These are phyloP conservation scores for Cetraspora pellucida DNA, from an alignment of 192 early-diverging fungal species.

Conservation along the genomic window DNA sequence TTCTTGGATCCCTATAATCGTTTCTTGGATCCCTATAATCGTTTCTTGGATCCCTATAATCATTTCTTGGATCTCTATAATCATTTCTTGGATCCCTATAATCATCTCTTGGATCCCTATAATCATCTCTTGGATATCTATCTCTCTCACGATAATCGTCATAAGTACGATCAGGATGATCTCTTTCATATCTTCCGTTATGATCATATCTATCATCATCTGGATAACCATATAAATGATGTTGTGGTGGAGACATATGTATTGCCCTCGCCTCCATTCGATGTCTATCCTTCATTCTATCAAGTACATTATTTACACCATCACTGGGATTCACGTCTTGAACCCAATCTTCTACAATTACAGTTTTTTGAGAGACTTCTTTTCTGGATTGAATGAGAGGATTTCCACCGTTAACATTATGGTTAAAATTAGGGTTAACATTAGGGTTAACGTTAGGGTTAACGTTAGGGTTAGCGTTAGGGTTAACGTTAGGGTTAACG, in stretches of 20 bases:
- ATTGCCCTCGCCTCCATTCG: constrained; percentile 10
- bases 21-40: not conserved
- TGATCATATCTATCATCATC: constrained; percentile 24
- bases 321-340: constrained; percentile 21
- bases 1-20: not conserved
- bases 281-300: constrained; percentile 33
- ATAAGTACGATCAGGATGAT: not conserved
- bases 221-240: not conserved
- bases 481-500: not conserved
- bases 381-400: not conserved
- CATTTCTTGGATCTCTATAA: not conserved
- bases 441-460: not conserved
- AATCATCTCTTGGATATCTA: not conserved
- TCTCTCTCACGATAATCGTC: not conserved
- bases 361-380: constrained; percentile 19
- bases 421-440: too few species aligned
- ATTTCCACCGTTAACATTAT: not conserved
- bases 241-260: not conserved
- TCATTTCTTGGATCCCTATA: not conserved
- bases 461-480: too few species aligned
- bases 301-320: constrained; percentile 27
- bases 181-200: not conserved
- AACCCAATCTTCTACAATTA: constrained; percentile 25
- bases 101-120: constrained; percentile 11
- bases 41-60: not conserved